Evolutionary conservation across 2,329 filamentous ascomycete species (phyloP).

Genomic region (Nothopassalora personata): DNA sequence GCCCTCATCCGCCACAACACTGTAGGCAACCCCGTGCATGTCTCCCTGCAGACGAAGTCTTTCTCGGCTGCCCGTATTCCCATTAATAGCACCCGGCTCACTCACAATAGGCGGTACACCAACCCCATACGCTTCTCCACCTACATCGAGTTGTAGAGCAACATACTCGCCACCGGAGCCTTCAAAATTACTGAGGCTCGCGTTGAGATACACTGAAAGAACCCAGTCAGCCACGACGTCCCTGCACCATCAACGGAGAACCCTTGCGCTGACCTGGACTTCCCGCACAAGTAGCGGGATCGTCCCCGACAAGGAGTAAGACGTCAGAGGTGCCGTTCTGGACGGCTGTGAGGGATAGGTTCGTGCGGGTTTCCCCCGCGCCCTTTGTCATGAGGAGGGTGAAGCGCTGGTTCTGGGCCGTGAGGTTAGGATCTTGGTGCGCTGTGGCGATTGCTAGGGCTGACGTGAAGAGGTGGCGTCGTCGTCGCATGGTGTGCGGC

Average conservation of each 20-base stretch:
- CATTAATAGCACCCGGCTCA: background rate
- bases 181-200: background rate
- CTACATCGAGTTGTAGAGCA: slow-evolving; percentile 2
- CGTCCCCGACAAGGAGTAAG: background rate
- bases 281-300: background rate
- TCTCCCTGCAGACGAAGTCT: background rate
- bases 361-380: background rate
- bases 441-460: background rate
- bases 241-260: background rate
- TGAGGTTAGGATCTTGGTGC: background rate
- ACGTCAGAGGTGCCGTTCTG: background rate
- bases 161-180: background rate
- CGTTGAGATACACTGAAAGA: background rate
- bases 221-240: background rate
- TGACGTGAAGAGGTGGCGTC: background rate
- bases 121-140: background rate
- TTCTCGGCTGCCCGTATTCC: no score
- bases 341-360: background rate
- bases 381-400: background rate
- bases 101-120: background rate
- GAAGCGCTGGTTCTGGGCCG: background rate
- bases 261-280: background rate
- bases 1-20: background rate
- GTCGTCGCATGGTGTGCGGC: background rate
- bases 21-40: slow-evolving; percentile 1